These are phyloP conservation scores for Luvunga scandens DNA, from an alignment of 345 rosid species.

Conservation along the genomic window DNA sequence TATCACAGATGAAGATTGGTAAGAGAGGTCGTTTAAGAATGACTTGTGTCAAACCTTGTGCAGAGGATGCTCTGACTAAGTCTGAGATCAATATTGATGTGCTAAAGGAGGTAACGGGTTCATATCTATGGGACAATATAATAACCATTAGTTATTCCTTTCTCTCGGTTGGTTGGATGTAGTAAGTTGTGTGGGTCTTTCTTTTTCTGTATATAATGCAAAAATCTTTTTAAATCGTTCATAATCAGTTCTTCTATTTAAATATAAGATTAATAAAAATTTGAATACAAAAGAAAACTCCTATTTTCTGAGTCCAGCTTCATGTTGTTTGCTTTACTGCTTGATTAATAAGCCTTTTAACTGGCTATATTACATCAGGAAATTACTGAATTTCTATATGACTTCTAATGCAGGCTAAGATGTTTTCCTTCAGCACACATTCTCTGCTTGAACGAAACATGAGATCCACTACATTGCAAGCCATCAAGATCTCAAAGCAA, in stretches of 20 bases:
- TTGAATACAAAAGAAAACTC: not conserved
- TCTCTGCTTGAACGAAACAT: constrained; percentile 72
- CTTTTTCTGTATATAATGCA: not conserved
- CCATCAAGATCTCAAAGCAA: constrained; percentile 69
- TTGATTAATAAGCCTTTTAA: not conserved
- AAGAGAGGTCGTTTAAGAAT: constrained; percentile 72
- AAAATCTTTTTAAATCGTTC: not conserved
- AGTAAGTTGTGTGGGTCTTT: not conserved
- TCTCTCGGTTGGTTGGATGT: not conserved
- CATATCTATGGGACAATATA: not conserved
- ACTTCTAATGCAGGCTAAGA: constrained; percentile 61
- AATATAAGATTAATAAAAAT: not conserved
- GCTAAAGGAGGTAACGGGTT: constrained; percentile 70
- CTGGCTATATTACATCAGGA: not conserved
- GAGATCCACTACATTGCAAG: constrained; percentile 67
- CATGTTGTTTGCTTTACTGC: not conserved
- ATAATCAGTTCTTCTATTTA: not conserved
- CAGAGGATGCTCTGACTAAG: constrained; percentile 78
- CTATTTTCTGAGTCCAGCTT: not conserved
- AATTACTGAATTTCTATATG: constrained; percentile 20
- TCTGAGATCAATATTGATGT: constrained; percentile 84
- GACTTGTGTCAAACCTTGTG: constrained; percentile 65
- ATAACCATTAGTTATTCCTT: not conserved
- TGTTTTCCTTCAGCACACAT: constrained; percentile 84
- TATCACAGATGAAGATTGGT: constrained; percentile 72